Base-by-base conservation (phyloP, 257 asterid species). In the Penstemon davidsonii region DNA sequence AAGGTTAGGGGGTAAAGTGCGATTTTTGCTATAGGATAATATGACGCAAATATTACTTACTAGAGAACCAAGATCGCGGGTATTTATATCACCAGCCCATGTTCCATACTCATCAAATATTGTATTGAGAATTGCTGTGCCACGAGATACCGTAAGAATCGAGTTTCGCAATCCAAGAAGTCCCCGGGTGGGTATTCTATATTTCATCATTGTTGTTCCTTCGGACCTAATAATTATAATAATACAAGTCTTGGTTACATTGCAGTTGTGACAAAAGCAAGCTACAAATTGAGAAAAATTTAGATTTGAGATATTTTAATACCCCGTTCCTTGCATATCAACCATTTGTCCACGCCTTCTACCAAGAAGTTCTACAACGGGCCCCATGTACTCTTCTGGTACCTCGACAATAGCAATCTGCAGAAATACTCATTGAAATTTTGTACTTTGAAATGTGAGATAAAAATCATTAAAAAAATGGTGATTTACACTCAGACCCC, bases 301-400 rank as follows among this genome's bases (percentile, higher is more conserved):
- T 15, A 19, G 18, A 52, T 62, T 37, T 64, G 63, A 38, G 70
- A 61, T 37, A 53, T 44, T 42, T 67, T 45, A 60, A 51, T 84
- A 91, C 99, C 99, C 97, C 54, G 84, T 53, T 68, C 96, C 97
- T 81, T 88, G 88, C 97, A 94, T 83, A 77, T 91, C 99, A 58
- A 80, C 72, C 97, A 94, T 91, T 64, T 85, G 99, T 42, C 99
- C 97, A 70, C 97, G 97, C 75, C 99, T 82, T 87, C 84, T 78
- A 70, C 99, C 99, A 50, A 94, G 97, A 81, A 94, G 95, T 81
- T 94, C 97, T 50, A 94, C 93, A 45, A 91, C 96, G 5, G 96
- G 71, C 49, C 99, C 99, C 90, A 91, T 61, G 76, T 87, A 88
- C 75, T 78, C 96, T 82, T 94, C 99, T 5, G 88, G 96, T 66